Conservation (phyloP, 2,329 filamentous ascomycete species). For the Epichloe amarillans region DNA sequence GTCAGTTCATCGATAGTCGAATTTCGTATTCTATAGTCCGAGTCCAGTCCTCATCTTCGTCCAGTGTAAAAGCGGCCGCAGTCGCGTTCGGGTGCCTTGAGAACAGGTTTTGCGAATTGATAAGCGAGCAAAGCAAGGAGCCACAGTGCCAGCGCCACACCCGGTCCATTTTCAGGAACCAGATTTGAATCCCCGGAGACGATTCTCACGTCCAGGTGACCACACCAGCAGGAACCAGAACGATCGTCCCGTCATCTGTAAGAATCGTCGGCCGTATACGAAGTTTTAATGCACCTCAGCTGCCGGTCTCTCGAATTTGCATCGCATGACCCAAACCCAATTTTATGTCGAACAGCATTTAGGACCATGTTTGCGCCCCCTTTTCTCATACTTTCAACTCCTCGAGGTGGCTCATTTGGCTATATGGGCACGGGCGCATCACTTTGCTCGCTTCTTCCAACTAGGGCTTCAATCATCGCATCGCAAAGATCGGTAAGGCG, state of each 20-base stretch:
- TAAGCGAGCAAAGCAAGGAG: conserved; percentile 9
- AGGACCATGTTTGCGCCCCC: neutral
- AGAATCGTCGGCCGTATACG: neutral
- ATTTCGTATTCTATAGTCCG: conserved; percentile 9
- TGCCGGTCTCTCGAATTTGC: neutral
- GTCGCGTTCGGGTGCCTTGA: neutral
- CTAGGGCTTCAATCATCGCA: conserved; percentile 4
- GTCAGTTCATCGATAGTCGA: conserved; percentile 47
- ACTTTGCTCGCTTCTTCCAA: conserved; percentile 32
- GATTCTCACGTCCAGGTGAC: neutral
- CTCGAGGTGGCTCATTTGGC: neutral
- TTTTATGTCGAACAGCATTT: neutral
- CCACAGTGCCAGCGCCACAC: neutral
- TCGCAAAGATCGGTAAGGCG: conserved; percentile 2
- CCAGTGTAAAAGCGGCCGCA: conserved; percentile 9
- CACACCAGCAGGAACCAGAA: neutral
- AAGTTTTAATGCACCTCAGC: neutral
- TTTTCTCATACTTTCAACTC: neutral
- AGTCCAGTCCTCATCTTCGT: conserved; percentile 19
- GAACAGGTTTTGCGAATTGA: neutral
- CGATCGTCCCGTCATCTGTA: neutral
- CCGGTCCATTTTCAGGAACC: neutral
- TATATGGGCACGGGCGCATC: conserved; percentile 29
- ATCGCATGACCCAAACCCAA: neutral
- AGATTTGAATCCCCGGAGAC: neutral